Conservation (phyloP, 306 rosid species). For the Prosopis cineraria region DNA sequence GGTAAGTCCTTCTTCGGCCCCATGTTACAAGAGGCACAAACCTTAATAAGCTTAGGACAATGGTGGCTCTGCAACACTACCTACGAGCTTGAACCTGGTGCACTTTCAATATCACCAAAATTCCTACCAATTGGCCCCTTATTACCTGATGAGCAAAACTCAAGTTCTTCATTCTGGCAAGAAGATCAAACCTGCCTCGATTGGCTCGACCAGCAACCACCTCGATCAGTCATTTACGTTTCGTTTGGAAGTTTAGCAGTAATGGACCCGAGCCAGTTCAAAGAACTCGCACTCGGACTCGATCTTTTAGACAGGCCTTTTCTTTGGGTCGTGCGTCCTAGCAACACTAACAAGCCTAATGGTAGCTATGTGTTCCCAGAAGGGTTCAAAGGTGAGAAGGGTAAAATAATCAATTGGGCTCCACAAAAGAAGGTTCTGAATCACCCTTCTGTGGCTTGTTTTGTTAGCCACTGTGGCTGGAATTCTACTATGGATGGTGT, state of each 20-base stretch:
- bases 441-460: not conserved
- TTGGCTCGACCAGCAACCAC: not conserved
- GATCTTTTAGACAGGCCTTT: not conserved
- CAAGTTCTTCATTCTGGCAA: not conserved
- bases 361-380: not conserved
- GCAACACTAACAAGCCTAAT: not conserved
- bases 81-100: not conserved
- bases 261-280: too few relatives aligned
- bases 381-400: not conserved
- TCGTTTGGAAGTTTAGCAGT: not conserved
- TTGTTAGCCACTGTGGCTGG: constrained; percentile 1
- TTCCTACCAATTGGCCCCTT: not conserved
- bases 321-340: not conserved
- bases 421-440: not conserved
- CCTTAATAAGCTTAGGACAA: not conserved
- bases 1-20: not conserved
- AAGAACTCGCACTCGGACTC: too few relatives aligned
- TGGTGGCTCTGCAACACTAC: not conserved
- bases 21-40: not conserved
- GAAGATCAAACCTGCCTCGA: not conserved
- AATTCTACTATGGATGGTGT: not conserved
- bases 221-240: not conserved
- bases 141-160: not conserved
- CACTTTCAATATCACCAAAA: not conserved
- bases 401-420: not conserved